A percentile compares a stretch with the other conserved stretches of the same genome.
Conservation (phyloP, 2,329 filamentous ascomycete species). For the Aspergillus tamarii region DNA sequence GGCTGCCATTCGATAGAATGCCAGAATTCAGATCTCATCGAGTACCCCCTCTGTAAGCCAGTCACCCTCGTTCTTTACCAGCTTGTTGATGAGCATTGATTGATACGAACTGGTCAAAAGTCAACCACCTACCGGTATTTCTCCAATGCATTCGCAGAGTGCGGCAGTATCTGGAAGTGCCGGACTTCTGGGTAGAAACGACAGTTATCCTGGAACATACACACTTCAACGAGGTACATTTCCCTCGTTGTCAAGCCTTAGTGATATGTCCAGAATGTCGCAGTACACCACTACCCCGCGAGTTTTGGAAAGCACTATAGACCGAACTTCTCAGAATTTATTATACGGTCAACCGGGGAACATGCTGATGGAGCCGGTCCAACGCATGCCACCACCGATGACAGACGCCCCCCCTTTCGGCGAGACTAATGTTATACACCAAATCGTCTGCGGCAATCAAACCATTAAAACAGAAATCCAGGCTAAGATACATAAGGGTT, state of each 20-base stretch:
- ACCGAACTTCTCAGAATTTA: conserved; percentile 30
- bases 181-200: conserved; percentile 43
- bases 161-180: conserved; percentile 32
- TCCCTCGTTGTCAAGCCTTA: conserved; percentile 34
- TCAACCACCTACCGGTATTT: conserved; percentile 52
- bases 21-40: conserved; percentile 40
- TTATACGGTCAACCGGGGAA: conserved; percentile 32
- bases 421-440: conserved; percentile 41
- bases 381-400: conserved; percentile 33
- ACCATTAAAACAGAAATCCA: conserved; percentile 72
- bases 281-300: conserved; percentile 39
- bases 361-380: conserved; percentile 29
- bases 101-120: conserved; percentile 35
- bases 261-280: conserved; percentile 37
- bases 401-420: conserved; percentile 48
- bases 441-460: conserved; percentile 39
- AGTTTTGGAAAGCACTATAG: conserved; percentile 35
- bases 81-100: conserved; percentile 6
- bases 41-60: conserved; percentile 45
- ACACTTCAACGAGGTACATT: conserved; percentile 36
- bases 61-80: neutral
- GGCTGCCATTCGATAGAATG: conserved; percentile 42
- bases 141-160: conserved; percentile 39
- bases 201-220: conserved; percentile 40
- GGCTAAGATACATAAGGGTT: conserved; percentile 85